Evolutionary conservation across 129 eudicot species (phyloP), one percentile per base, ranked within the genome.

Genomic region (Gnaphalium uliginosum): DNA sequence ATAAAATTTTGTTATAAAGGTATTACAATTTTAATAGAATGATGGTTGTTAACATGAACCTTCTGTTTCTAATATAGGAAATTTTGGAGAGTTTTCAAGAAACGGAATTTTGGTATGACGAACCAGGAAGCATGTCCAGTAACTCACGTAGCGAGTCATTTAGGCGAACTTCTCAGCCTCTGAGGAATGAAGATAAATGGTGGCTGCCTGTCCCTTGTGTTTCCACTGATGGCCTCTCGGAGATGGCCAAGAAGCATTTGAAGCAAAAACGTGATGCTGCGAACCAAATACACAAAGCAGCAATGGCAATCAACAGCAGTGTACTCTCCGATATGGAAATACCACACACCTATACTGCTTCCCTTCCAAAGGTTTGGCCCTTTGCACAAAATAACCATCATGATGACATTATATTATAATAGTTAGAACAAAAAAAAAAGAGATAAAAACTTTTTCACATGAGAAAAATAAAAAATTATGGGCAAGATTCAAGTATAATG

Each of bases 151-250:
- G 79, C 17, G 87, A 89, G 35, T 91, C 97, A 25, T 91, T 89
- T 56, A 72, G 88, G 67, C 76, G 62, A 25, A 78, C 80, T 75
- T 84, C 88, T n/a, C 88, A 67, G 76, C 83, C 86, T 24, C 93
- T 86, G 60, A 79, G 96, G 26, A 78, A 73, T 13, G 96, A 92
- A 50, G 96, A 87, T 15, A 92, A 89, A 59, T 92, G 96, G 97
- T 92, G 97, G 97, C 60, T 92, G 61, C 96, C 97, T 0, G 82
- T 89, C 39, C 93, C 93, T 33, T 85, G 93, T 74, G 92, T 89
- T 15, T 73, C 89, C 23, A 50, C 85, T 0, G 85, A 65, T 4
- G 97, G 96, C 37, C 88, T 92, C 37, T 81, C 97, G 5, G 96
- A 92, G 29, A 71, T 72, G 57, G 65, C 84, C 3, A 92, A 84